These are phyloP conservation scores for Leucaena leucocephala DNA, from an alignment of 306 rosid genomes.

Conservation along the genomic window DNA sequence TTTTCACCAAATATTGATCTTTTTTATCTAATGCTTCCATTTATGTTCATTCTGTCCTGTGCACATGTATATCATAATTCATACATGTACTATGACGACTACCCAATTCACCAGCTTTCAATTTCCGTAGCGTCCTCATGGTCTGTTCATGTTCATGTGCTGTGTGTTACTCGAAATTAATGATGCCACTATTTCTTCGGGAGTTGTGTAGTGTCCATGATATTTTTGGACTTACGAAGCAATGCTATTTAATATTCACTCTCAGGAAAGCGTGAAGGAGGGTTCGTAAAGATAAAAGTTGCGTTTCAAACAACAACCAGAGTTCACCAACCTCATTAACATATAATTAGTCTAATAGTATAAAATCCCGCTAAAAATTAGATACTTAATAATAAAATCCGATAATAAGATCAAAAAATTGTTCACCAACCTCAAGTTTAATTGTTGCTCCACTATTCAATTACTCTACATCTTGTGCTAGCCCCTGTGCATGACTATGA, in stretches of 20 bases:
- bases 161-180: too few relatives aligned
- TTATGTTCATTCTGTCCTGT: not conserved
- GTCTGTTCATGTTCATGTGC: too few relatives aligned
- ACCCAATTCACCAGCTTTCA: not conserved
- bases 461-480: not conserved
- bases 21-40: not conserved
- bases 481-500: not conserved
- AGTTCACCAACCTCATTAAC: not conserved
- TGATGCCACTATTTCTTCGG: not conserved
- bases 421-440: not conserved
- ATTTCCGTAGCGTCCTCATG: not conserved
- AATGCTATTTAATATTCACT: slow-evolving; percentile 9
- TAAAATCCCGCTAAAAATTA: too few relatives aligned
- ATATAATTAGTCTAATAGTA: too few relatives aligned
- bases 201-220: not conserved
- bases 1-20: not conserved
- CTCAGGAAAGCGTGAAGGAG: not conserved
- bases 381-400: too few relatives aligned
- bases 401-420: too few relatives aligned
- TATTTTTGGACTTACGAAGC: slow-evolving; percentile 1
- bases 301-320: not conserved
- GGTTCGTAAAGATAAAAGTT: not conserved
- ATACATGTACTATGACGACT: not conserved
- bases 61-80: not conserved
- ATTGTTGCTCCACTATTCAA: not conserved